Conservation (phyloP, 345 rosid species). For the Aquilaria yunnanensis region DNA sequence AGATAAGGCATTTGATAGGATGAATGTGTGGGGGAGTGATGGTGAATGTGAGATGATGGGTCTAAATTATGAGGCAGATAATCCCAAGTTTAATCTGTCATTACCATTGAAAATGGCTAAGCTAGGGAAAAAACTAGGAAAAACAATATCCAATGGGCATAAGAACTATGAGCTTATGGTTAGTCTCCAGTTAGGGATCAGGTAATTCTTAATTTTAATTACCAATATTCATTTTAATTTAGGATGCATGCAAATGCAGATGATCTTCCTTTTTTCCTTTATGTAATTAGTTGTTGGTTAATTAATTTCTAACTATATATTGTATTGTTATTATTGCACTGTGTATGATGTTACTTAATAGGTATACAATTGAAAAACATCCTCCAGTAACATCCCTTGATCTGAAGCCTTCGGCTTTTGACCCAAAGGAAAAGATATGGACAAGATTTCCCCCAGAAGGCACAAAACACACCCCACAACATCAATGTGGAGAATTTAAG, state of each 20-base stretch:
- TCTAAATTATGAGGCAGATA: slow-evolving; percentile 28
- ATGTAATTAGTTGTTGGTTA: neutral
- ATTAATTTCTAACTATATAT: neutral
- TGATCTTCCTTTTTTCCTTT: neutral
- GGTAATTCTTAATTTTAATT: too few species aligned
- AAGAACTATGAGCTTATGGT: slow-evolving; percentile 88
- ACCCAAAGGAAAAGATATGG: slow-evolving; percentile 91
- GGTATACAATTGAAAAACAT: slow-evolving; percentile 86
- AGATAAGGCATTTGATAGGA: slow-evolving; percentile 58
- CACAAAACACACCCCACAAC: slow-evolving; percentile 86
- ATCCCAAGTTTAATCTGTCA: slow-evolving; percentile 6
- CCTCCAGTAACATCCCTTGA: slow-evolving; percentile 69
- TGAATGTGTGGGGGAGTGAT: slow-evolving; percentile 57
- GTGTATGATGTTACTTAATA: slow-evolving; percentile 8
- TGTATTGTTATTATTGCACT: neutral
- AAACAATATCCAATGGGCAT: slow-evolving; percentile 73
- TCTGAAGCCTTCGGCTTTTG: slow-evolving; percentile 85
- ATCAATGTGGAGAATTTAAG: slow-evolving; percentile 71
- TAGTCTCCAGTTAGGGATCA: slow-evolving; percentile 62
- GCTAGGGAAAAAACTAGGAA: slow-evolving; percentile 61
- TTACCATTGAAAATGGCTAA: slow-evolving; percentile 53
- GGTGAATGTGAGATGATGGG: slow-evolving; percentile 39
- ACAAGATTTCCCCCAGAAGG: slow-evolving; percentile 92
- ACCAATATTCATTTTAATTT: too few species aligned
- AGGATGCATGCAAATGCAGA: too few species aligned